Conservation (phyloP, 129 eudicot species). For the carrot (Daucus carota) region DH1_v3.0 NC_030386.2:4406001-4406500, state of each 20-base stretch:
- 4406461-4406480: conserved; percentile 20
- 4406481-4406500: conserved; percentile 13
- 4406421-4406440: conserved; percentile 21
- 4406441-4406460: conserved; percentile 34
- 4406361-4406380: too few relatives aligned
- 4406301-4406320: conserved; percentile 28
- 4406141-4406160: too few relatives aligned
- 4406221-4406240: too few relatives aligned
- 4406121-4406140: too few relatives aligned
- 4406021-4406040: conserved; percentile 67
- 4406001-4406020: neutral
- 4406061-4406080: conserved; percentile 17
- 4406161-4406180: too few relatives aligned
- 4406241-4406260: too few relatives aligned
- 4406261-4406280: neutral
- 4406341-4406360: too few relatives aligned
- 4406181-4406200: too few relatives aligned
- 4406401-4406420: neutral
- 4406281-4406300: too few relatives aligned
- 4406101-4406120: too few relatives aligned
- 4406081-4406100: neutral
- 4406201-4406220: too few relatives aligned
- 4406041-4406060: conserved; percentile 39
- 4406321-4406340: conserved; percentile 28
- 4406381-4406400: too few relatives aligned